Evolutionary conservation across 2,329 filamentous ascomycete species (phyloP), one percentile per base, ranked within the genome.

Genomic region (Helotiales sp.): DNA sequence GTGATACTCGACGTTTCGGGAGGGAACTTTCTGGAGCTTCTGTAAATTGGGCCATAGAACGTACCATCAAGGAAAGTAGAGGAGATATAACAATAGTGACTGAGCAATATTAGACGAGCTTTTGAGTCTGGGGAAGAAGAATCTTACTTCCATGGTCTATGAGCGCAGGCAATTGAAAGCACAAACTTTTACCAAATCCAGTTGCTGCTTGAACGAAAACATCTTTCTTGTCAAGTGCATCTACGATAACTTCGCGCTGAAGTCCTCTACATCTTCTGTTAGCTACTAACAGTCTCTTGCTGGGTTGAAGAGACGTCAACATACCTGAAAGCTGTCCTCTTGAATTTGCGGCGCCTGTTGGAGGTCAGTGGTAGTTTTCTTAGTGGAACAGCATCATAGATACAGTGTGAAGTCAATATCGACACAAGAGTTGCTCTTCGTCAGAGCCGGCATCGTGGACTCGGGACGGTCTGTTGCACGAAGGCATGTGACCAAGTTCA

Each of bases 21-120:
- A n/a, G n/a, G n/a, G n/a, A n/a, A n/a, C n/a, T n/a, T n/a, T n/a
- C n/a, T n/a, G n/a, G n/a, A n/a, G n/a, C n/a, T n/a, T n/a, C n/a
- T n/a, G n/a, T n/a, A n/a, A n/a, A n/a, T n/a, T n/a, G n/a, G n/a
- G n/a, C n/a, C n/a, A n/a, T n/a, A n/a, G n/a, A 40, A 42, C 74
- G 63, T 75, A 89, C 89, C 91, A 97, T 97, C 55, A 97, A 80
- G 64, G 92, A 93, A 38, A 97, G 79, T 34, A 97, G 79, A 4
- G 93, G 93, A 30, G 91, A 96, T 36, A 98, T 82, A 31, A 97
- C 93, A 58, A 98, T 87, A 0, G 92, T 96, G 63, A 96, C 89
- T 91, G 60, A 54, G 55, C 19, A 10, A 57, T 33, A 33, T 52
- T 22, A 56, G 22, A 59, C 66, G 44, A 69, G 56, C 68, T 58